These are phyloP conservation scores for Cutaneotrichosporon arboriforme DNA, from an alignment of 1,284 basidiomycete species.

Conservation along the genomic window DNA sequence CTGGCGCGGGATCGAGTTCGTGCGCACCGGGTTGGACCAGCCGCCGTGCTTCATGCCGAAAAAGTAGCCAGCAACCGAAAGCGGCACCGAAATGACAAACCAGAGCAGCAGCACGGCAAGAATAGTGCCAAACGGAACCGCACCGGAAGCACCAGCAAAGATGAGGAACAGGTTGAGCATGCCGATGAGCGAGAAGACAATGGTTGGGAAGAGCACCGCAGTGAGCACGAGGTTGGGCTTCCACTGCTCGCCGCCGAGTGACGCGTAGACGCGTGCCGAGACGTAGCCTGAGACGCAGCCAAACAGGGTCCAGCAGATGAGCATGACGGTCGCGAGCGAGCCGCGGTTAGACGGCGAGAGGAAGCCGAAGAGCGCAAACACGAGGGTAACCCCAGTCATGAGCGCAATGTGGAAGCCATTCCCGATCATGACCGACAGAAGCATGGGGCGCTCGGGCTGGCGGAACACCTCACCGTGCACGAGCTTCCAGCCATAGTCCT, in stretches of 20 bases:
- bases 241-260: conserved; percentile 73
- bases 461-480: conserved; percentile 95
- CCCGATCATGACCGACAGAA: conserved; percentile 78
- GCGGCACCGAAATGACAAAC: conserved; percentile 89
- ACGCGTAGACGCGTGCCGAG: conserved; percentile 75
- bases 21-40: conserved; percentile 72
- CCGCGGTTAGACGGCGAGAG: conserved; percentile 93
- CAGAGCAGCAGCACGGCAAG: conserved; percentile 83
- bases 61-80: conserved; percentile 55
- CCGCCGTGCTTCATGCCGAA: conserved; percentile 77
- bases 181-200: conserved; percentile 77
- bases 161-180: conserved; percentile 82
- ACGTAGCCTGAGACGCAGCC: conserved; percentile 87
- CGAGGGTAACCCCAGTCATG: conserved; percentile 84
- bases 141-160: conserved; percentile 80
- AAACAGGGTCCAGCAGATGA: conserved; percentile 92
- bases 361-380: conserved; percentile 97
- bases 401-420: conserved; percentile 84
- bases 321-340: conserved; percentile 90
- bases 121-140: conserved; percentile 93
- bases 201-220: conserved; percentile 76
- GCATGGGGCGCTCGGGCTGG: conserved; percentile 68
- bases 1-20: conserved; percentile 87
- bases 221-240: conserved; percentile 81
- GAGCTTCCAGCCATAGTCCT: conserved; percentile 94